These are phyloP conservation scores for Boletus rubescentipes DNA, from an alignment of 768 basidiomycete species.

Conservation along the genomic window DNA sequence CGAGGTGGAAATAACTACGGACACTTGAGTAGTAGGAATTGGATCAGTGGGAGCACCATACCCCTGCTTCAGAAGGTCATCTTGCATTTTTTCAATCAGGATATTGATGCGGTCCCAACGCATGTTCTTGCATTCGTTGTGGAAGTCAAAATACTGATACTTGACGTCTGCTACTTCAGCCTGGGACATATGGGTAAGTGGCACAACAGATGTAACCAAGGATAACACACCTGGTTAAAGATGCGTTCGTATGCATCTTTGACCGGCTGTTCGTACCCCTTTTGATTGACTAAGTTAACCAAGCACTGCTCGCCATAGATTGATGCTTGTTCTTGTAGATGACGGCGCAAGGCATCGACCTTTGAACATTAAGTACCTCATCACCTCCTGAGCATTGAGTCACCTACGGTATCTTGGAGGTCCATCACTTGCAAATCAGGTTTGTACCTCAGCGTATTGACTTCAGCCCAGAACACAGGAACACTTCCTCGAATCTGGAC, in stretches of 20 bases:
- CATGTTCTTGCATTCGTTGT: conserved; percentile 91
- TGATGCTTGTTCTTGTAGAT: conserved; percentile 70
- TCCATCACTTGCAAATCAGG: conserved; percentile 98
- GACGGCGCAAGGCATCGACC: conserved; percentile 68
- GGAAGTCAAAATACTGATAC: conserved; percentile 98
- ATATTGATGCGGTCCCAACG: conserved; percentile 90
- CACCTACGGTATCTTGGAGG: conserved; percentile 73
- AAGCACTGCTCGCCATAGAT: conserved; percentile 77
- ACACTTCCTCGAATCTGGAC: conserved; percentile 94
- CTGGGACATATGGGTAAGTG: conserved; percentile 34
- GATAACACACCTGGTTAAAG: conserved; percentile 53
- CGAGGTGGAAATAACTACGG: conserved; percentile 75
- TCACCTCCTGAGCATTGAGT: not conserved
- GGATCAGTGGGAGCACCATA: conserved; percentile 24
- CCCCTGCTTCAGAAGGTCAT: conserved; percentile 71
- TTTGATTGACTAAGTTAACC: conserved; percentile 92
- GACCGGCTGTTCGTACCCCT: conserved; percentile 88
- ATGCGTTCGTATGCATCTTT: conserved; percentile 93
- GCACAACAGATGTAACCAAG: not conserved
- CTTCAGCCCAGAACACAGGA: conserved; percentile 94
- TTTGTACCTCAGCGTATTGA: conserved; percentile 93
- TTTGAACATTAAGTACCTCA: conserved; percentile 31
- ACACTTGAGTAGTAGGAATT: conserved; percentile 5
- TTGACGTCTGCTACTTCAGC: conserved; percentile 63
- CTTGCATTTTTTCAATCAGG: conserved; percentile 72